A percentile compares a stretch with the other conserved stretches of the same genome.
Conservation (phyloP, 495 filamentous ascomycete genomes). For the Lichenothelia convexa region DNA sequence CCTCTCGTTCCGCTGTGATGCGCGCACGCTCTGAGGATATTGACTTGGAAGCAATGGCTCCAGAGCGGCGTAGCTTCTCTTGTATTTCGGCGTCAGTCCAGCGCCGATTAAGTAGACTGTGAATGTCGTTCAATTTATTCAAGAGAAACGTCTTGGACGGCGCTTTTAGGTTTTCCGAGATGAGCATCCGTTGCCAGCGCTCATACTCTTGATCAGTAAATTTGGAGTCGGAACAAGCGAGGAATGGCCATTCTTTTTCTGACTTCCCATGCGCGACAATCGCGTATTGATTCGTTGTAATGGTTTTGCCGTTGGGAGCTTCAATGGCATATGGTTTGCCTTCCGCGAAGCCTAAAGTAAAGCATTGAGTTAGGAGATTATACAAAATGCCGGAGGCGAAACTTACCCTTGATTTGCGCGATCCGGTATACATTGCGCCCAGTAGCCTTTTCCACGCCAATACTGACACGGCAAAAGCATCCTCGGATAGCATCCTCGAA, state of each 20-base stretch:
- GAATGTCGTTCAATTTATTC: constrained; percentile 65
- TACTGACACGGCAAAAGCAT: constrained; percentile 65
- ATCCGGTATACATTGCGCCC: constrained; percentile 64
- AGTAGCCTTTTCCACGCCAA: constrained; percentile 50
- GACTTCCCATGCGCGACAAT: constrained; percentile 58
- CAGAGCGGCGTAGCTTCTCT: constrained; percentile 50
- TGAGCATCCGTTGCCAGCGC: constrained; percentile 61
- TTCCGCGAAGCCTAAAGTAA: constrained; percentile 47
- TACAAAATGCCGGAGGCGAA: background rate
- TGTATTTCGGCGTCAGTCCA: constrained; percentile 69
- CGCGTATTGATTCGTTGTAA: constrained; percentile 61
- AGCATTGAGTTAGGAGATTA: too few relatives aligned
- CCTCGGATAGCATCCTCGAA: constrained; percentile 63
- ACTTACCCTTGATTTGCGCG: constrained; percentile 63
- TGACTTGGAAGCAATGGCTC: constrained; percentile 30
- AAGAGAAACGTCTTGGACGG: constrained; percentile 47
- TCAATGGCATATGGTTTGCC: constrained; percentile 69
- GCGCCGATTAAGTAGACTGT: constrained; percentile 50
- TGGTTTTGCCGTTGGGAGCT: constrained; percentile 45
- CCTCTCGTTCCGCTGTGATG: constrained; percentile 39
- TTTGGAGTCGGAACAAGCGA: constrained; percentile 56
- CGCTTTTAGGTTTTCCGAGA: constrained; percentile 49
- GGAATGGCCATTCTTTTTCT: constrained; percentile 62
- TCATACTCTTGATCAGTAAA: constrained; percentile 73
- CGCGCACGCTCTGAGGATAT: constrained; percentile 44